Percentiles rank a stretch among this genome's conserved stretches.
Evolutionary conservation across 2,329 filamentous ascomycete genomes (phyloP).

Genomic region (Celoporthe dispersa): DNA sequence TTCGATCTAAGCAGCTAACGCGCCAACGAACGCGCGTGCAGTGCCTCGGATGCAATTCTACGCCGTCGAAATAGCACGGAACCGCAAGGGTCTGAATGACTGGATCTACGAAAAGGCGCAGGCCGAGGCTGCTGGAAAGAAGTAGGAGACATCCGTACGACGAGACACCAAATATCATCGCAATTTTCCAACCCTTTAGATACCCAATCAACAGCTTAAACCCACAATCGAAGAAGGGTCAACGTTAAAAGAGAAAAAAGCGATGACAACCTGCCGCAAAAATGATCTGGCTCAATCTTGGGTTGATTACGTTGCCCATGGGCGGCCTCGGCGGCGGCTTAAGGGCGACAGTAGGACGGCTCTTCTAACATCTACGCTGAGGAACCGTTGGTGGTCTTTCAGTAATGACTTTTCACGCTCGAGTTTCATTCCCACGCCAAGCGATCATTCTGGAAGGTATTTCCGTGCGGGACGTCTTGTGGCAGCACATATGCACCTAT

Average conservation of each 20-base stretch:
- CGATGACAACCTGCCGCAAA: too few relatives aligned
- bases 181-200: neutral
- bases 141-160: conserved; percentile 16
- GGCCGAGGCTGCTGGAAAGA: conserved; percentile 53
- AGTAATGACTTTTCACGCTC: neutral
- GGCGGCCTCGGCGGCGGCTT: neutral
- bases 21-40: conserved; percentile 20
- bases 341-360: neutral
- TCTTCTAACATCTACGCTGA: neutral
- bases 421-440: neutral
- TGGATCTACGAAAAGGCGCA: conserved; percentile 92
- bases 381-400: neutral
- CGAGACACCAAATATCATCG: neutral
- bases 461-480: too few relatives aligned
- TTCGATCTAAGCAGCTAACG: conserved; percentile 41
- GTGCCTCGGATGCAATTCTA: conserved; percentile 77
- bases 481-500: neutral
- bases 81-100: conserved; percentile 88
- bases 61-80: conserved; percentile 78
- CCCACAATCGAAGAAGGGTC: neutral
- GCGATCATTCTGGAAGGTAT: neutral
- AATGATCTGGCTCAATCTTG: neutral
- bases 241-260: too few relatives aligned
- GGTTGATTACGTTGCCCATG: neutral
- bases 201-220: conserved; percentile 15